Base-by-base conservation (phyloP, 2,329 filamentous ascomycete genomes). In the Epichloe uncinata region DNA sequence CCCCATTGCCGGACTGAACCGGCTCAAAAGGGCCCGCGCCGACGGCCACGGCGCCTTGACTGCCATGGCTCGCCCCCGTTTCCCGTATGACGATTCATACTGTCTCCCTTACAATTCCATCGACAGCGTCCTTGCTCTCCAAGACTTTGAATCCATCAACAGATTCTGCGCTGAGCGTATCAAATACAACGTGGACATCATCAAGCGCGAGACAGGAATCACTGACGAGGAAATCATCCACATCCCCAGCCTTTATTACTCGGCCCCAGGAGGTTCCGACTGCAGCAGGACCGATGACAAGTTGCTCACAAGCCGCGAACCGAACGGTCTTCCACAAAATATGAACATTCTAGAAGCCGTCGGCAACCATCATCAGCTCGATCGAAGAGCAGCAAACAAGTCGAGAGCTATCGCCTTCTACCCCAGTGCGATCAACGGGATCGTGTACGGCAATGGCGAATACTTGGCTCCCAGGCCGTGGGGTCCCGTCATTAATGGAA, bases 131-230 rank as follows among this genome's bases (percentile, higher is more conserved):
- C 35, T 54, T 1, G 34, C 13, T 3, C 22, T 22, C 2, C 5
- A 9, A 5, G 18, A 40, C 16, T 46, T 54, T 15, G 15, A 38
- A 11, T 33, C 4, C 8, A 45, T 47, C 11, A 53, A 54, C 40
- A 22, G 36, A 2, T 47, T 49, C 36, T 42, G 45, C 11, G 51
- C 52, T 18, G 41, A 51, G 4, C 37, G 50, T n/a, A 57, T 62
- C 38, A 42, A 56, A 33, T 38, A 43, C 4, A 59, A 56, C n/a
- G 46, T 62, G 4, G 35, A 54, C 33, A 52, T 55, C 16, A 54
- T 59, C 15, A 56, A 57, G 34, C 20, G 42, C n/a, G 59, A 59
- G 38, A 54, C 56, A 13, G 58, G 58, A 33, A 47, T 61, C 8
- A 46, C 52, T 6, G 50, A 54, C 9, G 54, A 52, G 7, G 47